Evolutionary conservation across 179 eudicot species (phyloP).

Genomic region (Heliamphora pulchella): DNA sequence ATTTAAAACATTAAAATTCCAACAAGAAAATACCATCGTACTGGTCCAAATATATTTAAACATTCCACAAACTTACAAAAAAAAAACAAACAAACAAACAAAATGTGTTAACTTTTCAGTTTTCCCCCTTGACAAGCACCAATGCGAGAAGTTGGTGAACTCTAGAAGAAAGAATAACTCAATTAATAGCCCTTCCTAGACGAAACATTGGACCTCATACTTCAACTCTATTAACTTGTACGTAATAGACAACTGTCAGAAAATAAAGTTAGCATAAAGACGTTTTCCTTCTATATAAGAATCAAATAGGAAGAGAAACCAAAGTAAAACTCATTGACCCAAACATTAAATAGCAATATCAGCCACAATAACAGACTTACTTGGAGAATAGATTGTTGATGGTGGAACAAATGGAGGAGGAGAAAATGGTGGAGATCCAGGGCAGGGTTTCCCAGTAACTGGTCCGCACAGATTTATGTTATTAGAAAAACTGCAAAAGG

Average conservation of each 20-base stretch:
- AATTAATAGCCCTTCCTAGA: not conserved
- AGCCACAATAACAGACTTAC: slow-evolving; percentile 21
- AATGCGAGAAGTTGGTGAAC: not conserved
- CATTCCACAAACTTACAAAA: not conserved
- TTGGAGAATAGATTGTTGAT: slow-evolving; percentile 35
- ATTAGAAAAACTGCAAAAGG: slow-evolving; percentile 48
- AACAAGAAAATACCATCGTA: not conserved
- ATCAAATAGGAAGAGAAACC: not conserved
- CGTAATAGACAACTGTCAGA: not conserved
- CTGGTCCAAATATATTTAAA: not conserved
- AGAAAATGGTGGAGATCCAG: slow-evolving; percentile 67
- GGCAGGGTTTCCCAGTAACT: slow-evolving; percentile 61
- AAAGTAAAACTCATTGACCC: not conserved
- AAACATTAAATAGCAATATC: not conserved
- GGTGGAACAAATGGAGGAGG: slow-evolving; percentile 68
- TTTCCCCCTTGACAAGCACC: not conserved
- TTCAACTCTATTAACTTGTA: not conserved
- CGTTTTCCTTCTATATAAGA: not conserved
- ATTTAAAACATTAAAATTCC: not conserved
- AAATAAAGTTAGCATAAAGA: not conserved
- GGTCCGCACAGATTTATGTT: slow-evolving; percentile 58
- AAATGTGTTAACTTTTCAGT: not conserved
- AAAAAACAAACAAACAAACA: no score
- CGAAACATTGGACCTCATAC: not conserved
- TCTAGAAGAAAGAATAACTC: not conserved